Base-by-base conservation (phyloP, 805 yeast genomes). In the Kazachstania martiniae region DNA sequence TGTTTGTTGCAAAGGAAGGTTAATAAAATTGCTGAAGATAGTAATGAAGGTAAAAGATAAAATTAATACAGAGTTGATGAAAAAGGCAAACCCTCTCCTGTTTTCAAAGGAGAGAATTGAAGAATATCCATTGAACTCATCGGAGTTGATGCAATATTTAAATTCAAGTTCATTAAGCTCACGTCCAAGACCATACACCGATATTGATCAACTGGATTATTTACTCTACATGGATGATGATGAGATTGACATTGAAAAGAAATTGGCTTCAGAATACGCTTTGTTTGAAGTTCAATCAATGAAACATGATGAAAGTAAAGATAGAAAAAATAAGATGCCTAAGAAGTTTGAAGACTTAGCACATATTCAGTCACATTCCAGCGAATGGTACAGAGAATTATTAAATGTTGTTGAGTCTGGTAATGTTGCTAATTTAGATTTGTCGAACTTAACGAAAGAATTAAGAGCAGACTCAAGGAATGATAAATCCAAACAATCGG, bases 211-310 rank as follows among this genome's bases (percentile, higher is more conserved):
- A 23, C 29, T 44, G 23, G 57, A 53, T 31, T 46, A 41, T 25
- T 25, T 53, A 14, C 32, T 51, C 4, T 53, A 47, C 27, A 35
- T 31, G 24, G 40, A 37, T 10, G 34, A 33, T 19, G 42, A 33
- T n/a, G 23, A 25, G 3, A 29, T 36, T 8, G 43, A 39, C 4
- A 37, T 51, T 8, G 57, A 53, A 29, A 43, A 42, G 33, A 53
- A 53, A 30, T 35, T 53, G 28, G 43, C 40, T 6, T 42, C 43
- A 25, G 59, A 53, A 35, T 53, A 42, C 32, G 56, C 56, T 2
- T 28, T 53, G 14, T 53, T 34, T 29, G 46, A 42, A 32, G 44
- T 42, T 13, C 46, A 46, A 23, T n/a, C 25, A 12, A 18, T 18
- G 16, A 40, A 36, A 29, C 7, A 10, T 19, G 35, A 31, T 5